Conservation (phyloP, 768 basidiomycete species). For the Amanita exitialis region DNA sequence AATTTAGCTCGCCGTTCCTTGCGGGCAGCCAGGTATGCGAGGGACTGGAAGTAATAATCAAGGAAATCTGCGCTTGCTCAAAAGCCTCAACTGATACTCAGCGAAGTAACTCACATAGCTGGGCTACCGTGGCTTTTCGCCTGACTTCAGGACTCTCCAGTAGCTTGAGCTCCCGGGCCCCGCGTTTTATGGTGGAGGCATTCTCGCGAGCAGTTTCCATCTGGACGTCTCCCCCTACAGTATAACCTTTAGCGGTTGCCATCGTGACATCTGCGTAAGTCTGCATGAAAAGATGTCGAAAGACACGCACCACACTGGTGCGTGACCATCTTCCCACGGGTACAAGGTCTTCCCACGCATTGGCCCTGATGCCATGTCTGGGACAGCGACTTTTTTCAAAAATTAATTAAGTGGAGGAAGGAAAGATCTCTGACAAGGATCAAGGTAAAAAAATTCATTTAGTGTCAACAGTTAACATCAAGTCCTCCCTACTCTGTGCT, state of each 20-base stretch:
- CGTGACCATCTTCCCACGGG: too few species aligned
- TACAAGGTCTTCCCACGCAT: too few species aligned
- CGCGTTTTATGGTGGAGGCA: slow-evolving; percentile 44
- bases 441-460: too few species aligned
- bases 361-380: too few species aligned
- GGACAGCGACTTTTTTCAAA: too few species aligned
- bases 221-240: slow-evolving; percentile 41
- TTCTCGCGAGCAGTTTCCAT: slow-evolving; percentile 59
- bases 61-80: slow-evolving; percentile 60
- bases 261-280: slow-evolving; percentile 30
- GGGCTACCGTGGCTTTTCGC: slow-evolving; percentile 94
- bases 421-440: too few species aligned
- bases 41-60: slow-evolving; percentile 95
- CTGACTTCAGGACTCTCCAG: slow-evolving; percentile 81
- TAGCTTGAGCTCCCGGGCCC: slow-evolving; percentile 79
- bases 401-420: too few species aligned
- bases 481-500: too few species aligned
- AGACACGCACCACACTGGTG: too few species aligned
- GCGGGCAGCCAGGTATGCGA: slow-evolving; percentile 81
- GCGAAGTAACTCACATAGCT: slow-evolving; percentile 63
- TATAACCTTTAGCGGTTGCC: slow-evolving; percentile 50
- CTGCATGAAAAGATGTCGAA: too few species aligned
- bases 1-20: slow-evolving; percentile 80
- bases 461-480: too few species aligned
- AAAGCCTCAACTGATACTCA: neutral